Percentiles rank a stretch among this genome's conserved stretches.
phyloP scores from a whole-genome alignment of 1,284 basidiomycete species.

The Rhodofomes roseus region DNA sequence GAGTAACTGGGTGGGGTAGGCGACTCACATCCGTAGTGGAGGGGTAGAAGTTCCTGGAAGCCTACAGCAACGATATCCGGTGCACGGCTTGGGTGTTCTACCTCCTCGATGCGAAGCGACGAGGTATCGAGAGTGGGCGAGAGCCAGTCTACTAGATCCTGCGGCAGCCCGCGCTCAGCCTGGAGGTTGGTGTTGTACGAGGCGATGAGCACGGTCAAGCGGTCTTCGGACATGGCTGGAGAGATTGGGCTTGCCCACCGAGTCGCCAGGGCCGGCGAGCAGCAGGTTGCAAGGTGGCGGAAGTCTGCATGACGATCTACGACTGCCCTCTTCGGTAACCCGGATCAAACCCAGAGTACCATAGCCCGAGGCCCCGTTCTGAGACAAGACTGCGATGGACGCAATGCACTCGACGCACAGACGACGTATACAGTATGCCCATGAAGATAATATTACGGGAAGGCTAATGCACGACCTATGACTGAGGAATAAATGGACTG shows the following conservation, averaged over 20 bases:
- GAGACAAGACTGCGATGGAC: not conserved
- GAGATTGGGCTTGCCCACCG: not conserved
- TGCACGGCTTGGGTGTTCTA: slow-evolving; percentile 39
- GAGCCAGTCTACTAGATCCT: slow-evolving; percentile 83
- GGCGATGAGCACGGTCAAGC: slow-evolving; percentile 73
- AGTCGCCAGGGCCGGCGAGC: not conserved
- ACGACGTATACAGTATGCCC: not conserved
- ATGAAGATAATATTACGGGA: not conserved
- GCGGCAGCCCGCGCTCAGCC: slow-evolving; percentile 64
- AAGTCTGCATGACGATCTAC: not conserved
- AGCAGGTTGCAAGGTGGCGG: not conserved
- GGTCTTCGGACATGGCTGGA: slow-evolving; percentile 25
- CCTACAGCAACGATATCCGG: slow-evolving; percentile 87
- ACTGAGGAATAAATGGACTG: slow-evolving; percentile 73
- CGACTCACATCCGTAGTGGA: slow-evolving; percentile 75
- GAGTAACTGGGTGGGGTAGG: too few relatives aligned
- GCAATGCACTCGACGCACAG: not conserved
- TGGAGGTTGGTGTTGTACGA: slow-evolving; percentile 87
- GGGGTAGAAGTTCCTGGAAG: slow-evolving; percentile 85
- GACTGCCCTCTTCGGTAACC: not conserved
- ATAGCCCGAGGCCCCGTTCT: too few relatives aligned
- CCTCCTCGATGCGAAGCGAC: slow-evolving; percentile 51
- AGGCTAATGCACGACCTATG: slow-evolving; percentile 36
- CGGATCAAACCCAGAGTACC: too few relatives aligned
- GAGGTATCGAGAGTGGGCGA: slow-evolving; percentile 75